Base-by-base conservation (phyloP, 1,284 basidiomycete species). In the Rhodotorula sp. region DNA sequence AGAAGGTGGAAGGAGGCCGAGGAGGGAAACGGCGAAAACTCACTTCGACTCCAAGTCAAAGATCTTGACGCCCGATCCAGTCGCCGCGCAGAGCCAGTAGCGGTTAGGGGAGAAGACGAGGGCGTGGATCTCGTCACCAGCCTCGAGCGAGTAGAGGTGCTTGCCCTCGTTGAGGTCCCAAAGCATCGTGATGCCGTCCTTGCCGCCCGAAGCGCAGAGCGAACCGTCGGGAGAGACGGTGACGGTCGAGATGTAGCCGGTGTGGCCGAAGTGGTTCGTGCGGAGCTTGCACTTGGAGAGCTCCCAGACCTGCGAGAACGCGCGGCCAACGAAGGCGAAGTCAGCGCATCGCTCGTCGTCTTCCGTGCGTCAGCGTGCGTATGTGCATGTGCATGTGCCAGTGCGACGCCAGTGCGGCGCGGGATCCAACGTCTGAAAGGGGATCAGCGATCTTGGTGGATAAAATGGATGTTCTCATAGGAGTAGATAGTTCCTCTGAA, bases 121-220 rank as follows among this genome's bases (percentile, higher is more conserved):
- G 70, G 96, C 93, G 82, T 99, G 99, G 87, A 99, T 94, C 77
- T 94, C 86, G 83, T 99, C 93, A 76, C 94, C 94, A 65, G 96
- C 96, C 84, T 99, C 96, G 75, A 99, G 90, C 71, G 94, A 97
- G 88, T 99, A 99, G 79, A 99, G 89, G 87, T 99, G 95, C 86
- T 99, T 99, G 87, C 94, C 94, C 85, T 99, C 96, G 84, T 98
- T 98, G 78, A 99, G 86, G 83, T 99, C 96, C 96, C 95, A 99
- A 75, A 99, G 91, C 96, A 99, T 99, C 81, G 94, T 97, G 83
- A 99, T 95, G 75, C 93, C 93, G 82, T 99, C 96, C 85, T 98
- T 98, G 79, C 96, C 96, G 80, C 96, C 96, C 59, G 96, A 99
- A 64, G 96, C 96, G 80, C 95, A 95, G 79, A 99, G 89, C 60